Conservation (phyloP, 768 basidiomycete genomes). For the Lactarius evosmus region DNA sequence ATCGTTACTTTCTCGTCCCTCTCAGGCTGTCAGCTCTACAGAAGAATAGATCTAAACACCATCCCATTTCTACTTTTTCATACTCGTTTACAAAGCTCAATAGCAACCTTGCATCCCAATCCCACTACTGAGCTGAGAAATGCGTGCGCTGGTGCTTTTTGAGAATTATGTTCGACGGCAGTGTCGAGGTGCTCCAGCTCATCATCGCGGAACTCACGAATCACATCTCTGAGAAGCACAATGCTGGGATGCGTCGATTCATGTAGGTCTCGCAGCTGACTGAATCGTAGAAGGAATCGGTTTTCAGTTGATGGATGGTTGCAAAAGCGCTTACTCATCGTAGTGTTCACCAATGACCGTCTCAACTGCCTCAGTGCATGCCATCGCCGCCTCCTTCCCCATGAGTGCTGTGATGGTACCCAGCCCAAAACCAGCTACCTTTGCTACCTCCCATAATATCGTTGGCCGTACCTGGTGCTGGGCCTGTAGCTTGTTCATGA, state of each 20-base stretch:
- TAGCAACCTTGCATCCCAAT: conserved; percentile 83
- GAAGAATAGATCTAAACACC: conserved; percentile 23
- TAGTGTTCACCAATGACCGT: conserved; percentile 98
- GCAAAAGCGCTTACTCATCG: conserved; percentile 72
- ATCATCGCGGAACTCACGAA: conserved; percentile 87
- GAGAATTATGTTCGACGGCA: conserved; percentile 83
- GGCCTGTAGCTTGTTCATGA: conserved; percentile 79
- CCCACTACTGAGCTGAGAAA: conserved; percentile 83
- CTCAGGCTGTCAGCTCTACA: conserved; percentile 13
- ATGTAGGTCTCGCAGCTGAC: conserved; percentile 78
- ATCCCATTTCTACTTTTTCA: conserved; percentile 35
- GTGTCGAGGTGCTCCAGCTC: conserved; percentile 93
- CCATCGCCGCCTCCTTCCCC: conserved; percentile 95
- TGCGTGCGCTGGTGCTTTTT: conserved; percentile 89
- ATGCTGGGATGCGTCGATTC: conserved; percentile 74
- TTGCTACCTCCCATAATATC: conserved; percentile 76
- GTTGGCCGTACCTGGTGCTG: conserved; percentile 89
- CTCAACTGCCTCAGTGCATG: conserved; percentile 96
- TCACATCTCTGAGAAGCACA: conserved; percentile 63
- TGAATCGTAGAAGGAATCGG: conserved; percentile 34
- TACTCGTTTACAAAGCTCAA: conserved; percentile 82
- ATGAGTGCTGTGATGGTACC: conserved; percentile 83
- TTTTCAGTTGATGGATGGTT: background rate
- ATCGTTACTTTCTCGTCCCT: conserved; percentile 34
- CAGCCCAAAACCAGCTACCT: conserved; percentile 81